phyloP scores from a whole-genome alignment of 2,329 filamentous ascomycete genomes.

The Exophiala sp. region DNA sequence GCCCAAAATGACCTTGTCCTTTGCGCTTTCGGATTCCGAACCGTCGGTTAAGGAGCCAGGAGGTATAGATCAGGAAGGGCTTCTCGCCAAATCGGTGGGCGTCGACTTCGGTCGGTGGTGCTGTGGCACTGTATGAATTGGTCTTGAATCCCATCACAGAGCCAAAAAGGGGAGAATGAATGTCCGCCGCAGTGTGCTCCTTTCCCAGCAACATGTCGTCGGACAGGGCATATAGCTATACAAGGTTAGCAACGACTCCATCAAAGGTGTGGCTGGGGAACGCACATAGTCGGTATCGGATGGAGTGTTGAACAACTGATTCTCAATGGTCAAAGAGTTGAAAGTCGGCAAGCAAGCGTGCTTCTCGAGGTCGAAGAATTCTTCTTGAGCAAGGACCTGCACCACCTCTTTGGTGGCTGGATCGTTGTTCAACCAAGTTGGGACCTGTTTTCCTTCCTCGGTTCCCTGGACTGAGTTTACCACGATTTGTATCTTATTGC shows the following conservation, averaged over 20 bases:
- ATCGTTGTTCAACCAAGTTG: conserved; percentile 19
- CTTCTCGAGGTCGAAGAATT: conserved; percentile 20
- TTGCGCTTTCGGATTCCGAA: conserved; percentile 23
- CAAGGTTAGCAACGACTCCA: conserved; percentile 8
- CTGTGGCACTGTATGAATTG: conserved; percentile 20
- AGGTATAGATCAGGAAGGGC: conserved; percentile 23
- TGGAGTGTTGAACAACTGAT: conserved; percentile 23
- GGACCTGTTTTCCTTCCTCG: conserved; percentile 13
- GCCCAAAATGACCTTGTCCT: conserved; percentile 22
- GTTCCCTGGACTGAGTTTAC: conserved; percentile 20
- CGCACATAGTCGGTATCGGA: conserved; percentile 19
- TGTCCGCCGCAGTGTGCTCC: conserved; percentile 17
- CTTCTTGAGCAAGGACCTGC: conserved; percentile 20
- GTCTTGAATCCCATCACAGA: conserved; percentile 24
- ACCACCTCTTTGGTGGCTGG: conserved; percentile 11
- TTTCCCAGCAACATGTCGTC: conserved; percentile 22
- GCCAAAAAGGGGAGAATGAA: conserved; percentile 22
- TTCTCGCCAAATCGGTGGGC: conserved; percentile 22
- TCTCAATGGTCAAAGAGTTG: conserved; percentile 24
- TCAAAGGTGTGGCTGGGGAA: not conserved
- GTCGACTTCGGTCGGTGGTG: conserved; percentile 17
- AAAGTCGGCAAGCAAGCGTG: conserved; percentile 22
- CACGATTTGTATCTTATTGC: conserved; percentile 23
- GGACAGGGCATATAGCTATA: conserved; percentile 19
- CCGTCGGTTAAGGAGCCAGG: conserved; percentile 22